Base-by-base conservation (phyloP, 1,139 yeast species). In the Suhomyces bokatorum region DNA sequence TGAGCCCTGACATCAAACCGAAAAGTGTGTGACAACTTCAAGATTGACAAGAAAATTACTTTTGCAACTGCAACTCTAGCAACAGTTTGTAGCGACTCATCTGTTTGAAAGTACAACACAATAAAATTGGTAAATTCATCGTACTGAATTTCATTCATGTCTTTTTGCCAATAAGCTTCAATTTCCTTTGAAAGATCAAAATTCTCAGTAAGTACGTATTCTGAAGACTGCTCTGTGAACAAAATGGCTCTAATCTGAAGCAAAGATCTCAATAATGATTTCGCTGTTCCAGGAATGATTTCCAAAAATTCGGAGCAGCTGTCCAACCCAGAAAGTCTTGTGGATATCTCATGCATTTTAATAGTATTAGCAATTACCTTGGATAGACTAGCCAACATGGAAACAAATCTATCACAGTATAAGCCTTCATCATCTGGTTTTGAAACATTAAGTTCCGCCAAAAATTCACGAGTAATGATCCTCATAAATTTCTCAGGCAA, bases 301-400 rank as follows among this genome's bases (percentile, higher is more conserved):
- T 54, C 51, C 43, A 78, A 53, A 44, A 77, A 73, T 6, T 61
- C 56, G 2, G 59, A 53, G 40, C 68, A 66, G 6, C 74, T 61
- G 13, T 61, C 55, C 8, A 52, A 54, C 1, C 77, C 77, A 24
- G 65, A 66, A 7, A 75, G 55, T 51, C 89, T 70, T 1, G 80
- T 67, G 0, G 81, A 57, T 24, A 81, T 75, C 56, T 83, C 89
- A 40, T 70, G 60, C 76, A 81, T 75, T 38, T 77, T 72, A 27
- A 83, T 71, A 0, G 86, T 80, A 50, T 81, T 77, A 48, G 82
- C 83, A 54, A 83, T 63, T 44, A 76, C 40, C 28, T 58, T 37
- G 7, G 44, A 38, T 2, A 41, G 16, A 3, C 34, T 33, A 10
- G 33, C 17, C 15, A 37, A 15, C 10, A 40, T 37, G 4, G 31